Evolutionary conservation across 75 land plant genomes (phyloP).

Genomic region (Pinus taeda): DNA sequence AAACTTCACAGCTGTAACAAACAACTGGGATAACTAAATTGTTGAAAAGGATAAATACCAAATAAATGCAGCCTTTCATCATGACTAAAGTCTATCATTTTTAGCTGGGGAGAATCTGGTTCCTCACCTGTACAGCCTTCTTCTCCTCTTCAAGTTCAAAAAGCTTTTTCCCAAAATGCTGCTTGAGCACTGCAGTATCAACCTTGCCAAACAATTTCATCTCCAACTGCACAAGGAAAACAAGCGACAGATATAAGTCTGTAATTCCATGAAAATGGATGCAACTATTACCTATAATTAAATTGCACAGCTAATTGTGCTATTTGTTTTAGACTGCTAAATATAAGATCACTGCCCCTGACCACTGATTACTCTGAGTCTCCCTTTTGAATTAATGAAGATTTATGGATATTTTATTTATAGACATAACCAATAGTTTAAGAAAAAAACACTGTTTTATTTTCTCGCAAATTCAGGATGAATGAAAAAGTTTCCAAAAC

Average conservation of each 20-base stretch:
- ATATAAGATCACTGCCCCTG: neutral
- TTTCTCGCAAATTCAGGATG: neutral
- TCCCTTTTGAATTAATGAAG: neutral
- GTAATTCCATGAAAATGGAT: too few species aligned
- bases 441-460: neutral
- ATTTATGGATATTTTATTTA: neutral
- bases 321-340: neutral
- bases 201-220: slow-evolving; percentile 75
- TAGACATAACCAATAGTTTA: neutral
- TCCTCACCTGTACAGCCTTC: slow-evolving; percentile 69
- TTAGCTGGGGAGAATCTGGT: neutral
- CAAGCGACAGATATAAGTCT: neutral
- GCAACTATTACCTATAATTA: neutral
- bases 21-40: neutral
- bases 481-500: slow-evolving; percentile 2
- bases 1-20: neutral
- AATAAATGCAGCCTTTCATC: neutral
- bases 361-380: neutral
- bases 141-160: slow-evolving; percentile 95
- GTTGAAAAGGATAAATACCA: slow-evolving; percentile 1
- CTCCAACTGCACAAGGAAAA: slow-evolving; percentile 63
- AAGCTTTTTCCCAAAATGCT: slow-evolving; percentile 94
- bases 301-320: neutral
- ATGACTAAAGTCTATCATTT: neutral
- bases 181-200: slow-evolving; percentile 76